Evolutionary conservation across 2,329 filamentous ascomycete genomes (phyloP), one percentile per base, ranked within the genome.

Genomic region (Fusarium paranaense): DNA sequence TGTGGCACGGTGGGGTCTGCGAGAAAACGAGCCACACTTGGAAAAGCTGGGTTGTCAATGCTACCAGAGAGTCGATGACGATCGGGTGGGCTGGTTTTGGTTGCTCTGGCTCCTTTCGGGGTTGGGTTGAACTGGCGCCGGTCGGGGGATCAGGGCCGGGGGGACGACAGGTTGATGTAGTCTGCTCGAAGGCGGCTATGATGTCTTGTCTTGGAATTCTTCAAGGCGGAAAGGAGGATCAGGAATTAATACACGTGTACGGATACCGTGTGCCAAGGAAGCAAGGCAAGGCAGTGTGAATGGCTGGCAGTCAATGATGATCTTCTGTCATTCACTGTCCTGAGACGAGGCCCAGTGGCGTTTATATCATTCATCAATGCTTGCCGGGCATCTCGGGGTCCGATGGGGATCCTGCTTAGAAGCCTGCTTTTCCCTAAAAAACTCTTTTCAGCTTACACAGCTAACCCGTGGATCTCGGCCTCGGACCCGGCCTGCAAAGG

Each of bases 71-170:
- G 62, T 70, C 72, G 69, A 74, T 74, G 72, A 74, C 72, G 72
- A 75, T 67, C 38, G 60, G 27, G 72, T 70, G 72, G 72, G 69
- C 69, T 74, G 65, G 47, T 75, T 74, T 75, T 25, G 72, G 62
- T 64, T 64, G 47, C 57, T 62, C 42, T 62, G 35, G 33, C 35
- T 62, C 33, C 59, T 71, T 38, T 61, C 52, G 72, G 68, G 64
- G 27, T 22, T 70, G 56, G 40, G 22, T 38, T 30, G 27, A 25
- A 45, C 35, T 47, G 52, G 42, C 52, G 38, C 40, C 40, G 40
- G 38, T 59, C 54, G 52, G 54, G 22, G 22, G 62, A 59, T 59
- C 54, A 54, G 63, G 3, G 38, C 54, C 57, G 63, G 63, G 63
- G 56, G 57, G 33, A 52, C 42, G 33, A 47, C 56, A 38, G 40